phyloP scores from a whole-genome alignment of 169 alveolate genomes.

The Plasmodium billcollinsi region DNA sequence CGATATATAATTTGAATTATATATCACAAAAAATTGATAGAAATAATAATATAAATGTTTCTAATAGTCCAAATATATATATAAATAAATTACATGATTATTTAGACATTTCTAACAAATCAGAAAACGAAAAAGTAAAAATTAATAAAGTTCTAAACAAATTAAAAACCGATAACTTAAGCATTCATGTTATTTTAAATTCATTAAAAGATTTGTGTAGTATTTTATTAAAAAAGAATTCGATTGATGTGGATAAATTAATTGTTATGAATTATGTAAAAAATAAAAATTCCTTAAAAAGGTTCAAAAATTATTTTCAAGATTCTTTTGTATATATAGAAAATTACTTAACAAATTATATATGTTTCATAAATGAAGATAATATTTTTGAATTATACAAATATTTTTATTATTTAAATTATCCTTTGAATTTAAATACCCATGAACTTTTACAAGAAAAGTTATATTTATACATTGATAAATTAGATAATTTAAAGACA shows the following conservation, averaged over 20 bases:
- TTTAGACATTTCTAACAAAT: slow-evolving; percentile 34
- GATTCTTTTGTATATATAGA: slow-evolving; percentile 56
- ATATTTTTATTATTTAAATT: slow-evolving; percentile 64
- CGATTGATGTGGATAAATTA: slow-evolving; percentile 8
- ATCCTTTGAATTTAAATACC: slow-evolving; percentile 17
- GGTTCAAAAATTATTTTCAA: slow-evolving; percentile 34
- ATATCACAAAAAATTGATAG: neutral
- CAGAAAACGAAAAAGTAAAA: slow-evolving; percentile 63
- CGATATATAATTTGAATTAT: no score
- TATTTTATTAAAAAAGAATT: slow-evolving; percentile 39
- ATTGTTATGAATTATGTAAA: slow-evolving; percentile 25
- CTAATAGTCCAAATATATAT: slow-evolving; percentile 20
- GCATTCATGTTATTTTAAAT: slow-evolving; percentile 33
- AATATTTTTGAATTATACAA: slow-evolving; percentile 36
- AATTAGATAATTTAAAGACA: slow-evolving; percentile 52
- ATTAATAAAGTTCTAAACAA: slow-evolving; percentile 52
- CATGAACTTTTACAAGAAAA: slow-evolving; percentile 38
- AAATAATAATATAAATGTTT: neutral
- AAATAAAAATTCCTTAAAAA: slow-evolving; percentile 38
- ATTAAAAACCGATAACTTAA: slow-evolving; percentile 62
- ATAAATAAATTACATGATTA: slow-evolving; percentile 70
- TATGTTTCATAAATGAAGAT: slow-evolving; percentile 50
- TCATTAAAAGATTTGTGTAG: slow-evolving; percentile 54
- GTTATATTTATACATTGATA: slow-evolving; percentile 45
- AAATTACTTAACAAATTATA: slow-evolving; percentile 38